Conservation (phyloP, 441 rosid species). For the Breynia disticha region DNA sequence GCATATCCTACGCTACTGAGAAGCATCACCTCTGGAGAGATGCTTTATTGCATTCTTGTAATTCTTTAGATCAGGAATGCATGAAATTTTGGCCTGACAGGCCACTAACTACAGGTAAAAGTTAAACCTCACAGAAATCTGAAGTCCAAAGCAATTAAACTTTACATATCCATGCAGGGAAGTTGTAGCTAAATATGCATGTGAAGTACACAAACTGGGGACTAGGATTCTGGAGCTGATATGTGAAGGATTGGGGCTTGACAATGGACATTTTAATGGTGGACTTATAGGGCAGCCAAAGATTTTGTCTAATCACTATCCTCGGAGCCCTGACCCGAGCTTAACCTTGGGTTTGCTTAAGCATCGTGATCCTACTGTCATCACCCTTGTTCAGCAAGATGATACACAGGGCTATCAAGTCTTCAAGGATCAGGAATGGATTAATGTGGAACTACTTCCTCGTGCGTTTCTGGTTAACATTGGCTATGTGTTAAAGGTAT, state of each 20-base stretch:
- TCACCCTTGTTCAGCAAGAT: slow-evolving; percentile 17
- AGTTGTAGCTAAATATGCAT: slow-evolving; percentile 19
- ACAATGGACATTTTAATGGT: slow-evolving; percentile 12
- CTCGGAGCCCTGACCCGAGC: slow-evolving; percentile 18
- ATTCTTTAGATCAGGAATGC: no score
- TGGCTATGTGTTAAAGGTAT: slow-evolving; percentile 16
- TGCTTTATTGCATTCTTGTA: no score
- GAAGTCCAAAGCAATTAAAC: no score
- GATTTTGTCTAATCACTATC: slow-evolving; percentile 12
- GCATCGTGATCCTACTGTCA: slow-evolving; percentile 12
- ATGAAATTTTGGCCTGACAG: no score
- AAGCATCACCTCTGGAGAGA: no score
- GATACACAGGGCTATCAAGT: slow-evolving; percentile 14
- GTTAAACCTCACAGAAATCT: no score
- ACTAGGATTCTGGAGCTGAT: slow-evolving; percentile 22
- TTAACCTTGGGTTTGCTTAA: slow-evolving; percentile 13
- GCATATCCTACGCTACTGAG: no score
- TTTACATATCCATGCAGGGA: no score
- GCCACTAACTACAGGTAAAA: no score
- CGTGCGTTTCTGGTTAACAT: slow-evolving; percentile 17
- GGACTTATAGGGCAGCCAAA: slow-evolving; percentile 2
- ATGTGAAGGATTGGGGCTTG: slow-evolving; percentile 28
- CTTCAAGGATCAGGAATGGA: slow-evolving; percentile 14
- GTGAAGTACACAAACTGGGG: slow-evolving; percentile 26
- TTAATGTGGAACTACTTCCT: slow-evolving; percentile 16